Base-by-base conservation (phyloP, 306 rosid genomes). In the Begonia peltatifolia region DNA sequence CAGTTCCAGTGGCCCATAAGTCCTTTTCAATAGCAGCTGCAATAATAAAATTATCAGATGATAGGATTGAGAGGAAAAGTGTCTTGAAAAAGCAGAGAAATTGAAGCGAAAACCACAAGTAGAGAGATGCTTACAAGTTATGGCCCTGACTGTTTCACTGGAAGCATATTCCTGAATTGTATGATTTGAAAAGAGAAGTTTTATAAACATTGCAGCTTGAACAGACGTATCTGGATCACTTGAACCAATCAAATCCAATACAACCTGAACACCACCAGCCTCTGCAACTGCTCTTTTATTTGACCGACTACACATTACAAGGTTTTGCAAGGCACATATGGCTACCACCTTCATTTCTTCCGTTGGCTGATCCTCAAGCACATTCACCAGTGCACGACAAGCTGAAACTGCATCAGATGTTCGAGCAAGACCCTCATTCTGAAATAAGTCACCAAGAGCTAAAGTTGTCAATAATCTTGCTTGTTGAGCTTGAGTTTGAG, bases 321-420 rank as follows among this genome's bases (percentile, higher is more conserved):
- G 99, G 72, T 92, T 92, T 66, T 92, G 99, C 77, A 92, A 60
- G 64, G 99, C 93, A 68, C 99, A 92, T 67, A 92, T 92, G 16
- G 99, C 93, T 47, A 92, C 99, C 50, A 92, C 99, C 70, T 92
- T 92, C 99, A 92, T 92, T 70, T 86, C 99, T 77, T 92, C 96
- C 14, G 99, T 92, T 14, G 99, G 99, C 64, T 92, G 96, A 20
- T 92, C 99, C 71, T 92, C 99, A 56, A 92, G 99, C 66, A 92
- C 99, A 61, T 87, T 92, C 59, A 86, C 99, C 63, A 92, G 72
- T 55, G 99, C 99, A 61, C 96, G 96, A 51, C 99, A 86, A 55
- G 99, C 99, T 57, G 96, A 81, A 70, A 92, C 99, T 48, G 99
- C 94, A 55, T 92, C 96, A 49, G 89, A 18, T 53, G 93, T 73